A percentile compares a stretch with the other conserved stretches of the same genome.
phyloP scores from a whole-genome alignment of 176 grass and related monocot genomes.

The Carex scoparia region DNA sequence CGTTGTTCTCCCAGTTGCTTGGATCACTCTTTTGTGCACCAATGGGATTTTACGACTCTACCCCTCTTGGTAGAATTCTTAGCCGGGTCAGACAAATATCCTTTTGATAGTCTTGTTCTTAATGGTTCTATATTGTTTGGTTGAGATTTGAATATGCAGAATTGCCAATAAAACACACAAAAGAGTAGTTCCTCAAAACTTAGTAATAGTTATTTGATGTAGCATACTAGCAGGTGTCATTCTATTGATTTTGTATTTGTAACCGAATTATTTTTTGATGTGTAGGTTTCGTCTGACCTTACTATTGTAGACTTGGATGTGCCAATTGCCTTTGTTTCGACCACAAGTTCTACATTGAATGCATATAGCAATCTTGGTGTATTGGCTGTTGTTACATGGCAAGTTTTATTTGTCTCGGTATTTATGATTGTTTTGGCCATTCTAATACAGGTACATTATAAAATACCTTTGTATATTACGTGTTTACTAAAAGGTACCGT shows the following conservation, averaged over 20 bases:
- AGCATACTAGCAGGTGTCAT: not conserved
- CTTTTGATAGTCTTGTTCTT: conserved; percentile 3
- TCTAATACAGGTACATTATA: conserved; percentile 53
- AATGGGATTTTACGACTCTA: conserved; percentile 93
- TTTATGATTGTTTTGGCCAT: conserved; percentile 64
- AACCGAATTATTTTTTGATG: not conserved
- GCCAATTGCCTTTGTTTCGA: conserved; percentile 58
- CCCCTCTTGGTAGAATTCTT: conserved; percentile 83
- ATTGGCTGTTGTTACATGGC: conserved; percentile 80
- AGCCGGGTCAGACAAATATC: conserved; percentile 66
- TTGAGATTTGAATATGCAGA: not conserved
- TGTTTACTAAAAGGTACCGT: not conserved
- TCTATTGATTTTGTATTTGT: not conserved
- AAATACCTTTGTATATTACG: not conserved
- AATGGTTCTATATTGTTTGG: not conserved
- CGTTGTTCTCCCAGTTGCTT: conserved; percentile 75
- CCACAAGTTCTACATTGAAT: conserved; percentile 47
- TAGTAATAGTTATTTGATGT: not conserved
- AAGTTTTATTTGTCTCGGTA: conserved; percentile 71
- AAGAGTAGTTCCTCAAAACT: not conserved
- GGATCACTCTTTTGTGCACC: conserved; percentile 72
- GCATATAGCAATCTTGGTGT: conserved; percentile 74
- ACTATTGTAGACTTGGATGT: conserved; percentile 88
- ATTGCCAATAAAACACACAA: not conserved
- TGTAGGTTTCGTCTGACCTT: conserved; percentile 83